These are phyloP conservation scores for Apophysomyces trapeziformis DNA, from an alignment of 371 early-diverging fungal genomes.

Conservation along the genomic window DNA sequence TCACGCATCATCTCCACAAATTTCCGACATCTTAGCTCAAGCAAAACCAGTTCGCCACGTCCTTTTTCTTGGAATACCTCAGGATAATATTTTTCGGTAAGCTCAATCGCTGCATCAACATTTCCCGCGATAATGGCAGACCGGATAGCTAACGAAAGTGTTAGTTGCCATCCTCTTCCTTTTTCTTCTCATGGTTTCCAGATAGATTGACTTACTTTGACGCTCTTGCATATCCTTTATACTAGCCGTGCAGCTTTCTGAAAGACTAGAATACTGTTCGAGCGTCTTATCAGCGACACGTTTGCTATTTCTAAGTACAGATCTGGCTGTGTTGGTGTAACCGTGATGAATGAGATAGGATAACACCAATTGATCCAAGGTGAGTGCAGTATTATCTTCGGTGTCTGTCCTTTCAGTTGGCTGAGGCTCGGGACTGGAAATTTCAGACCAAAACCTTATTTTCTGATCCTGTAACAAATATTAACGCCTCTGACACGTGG, in stretches of 20 bases:
- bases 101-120: constrained; percentile 70
- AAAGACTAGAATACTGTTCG: constrained; percentile 29
- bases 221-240: constrained; percentile 32
- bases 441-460: constrained; percentile 1
- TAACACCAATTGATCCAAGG: constrained; percentile 65
- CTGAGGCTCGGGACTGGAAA: neutral
- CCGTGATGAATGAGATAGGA: constrained; percentile 82
- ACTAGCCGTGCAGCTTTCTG: constrained; percentile 8
- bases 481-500: constrained; percentile 11
- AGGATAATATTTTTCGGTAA: constrained; percentile 67
- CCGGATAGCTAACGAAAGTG: constrained; percentile 58
- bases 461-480: constrained; percentile 1
- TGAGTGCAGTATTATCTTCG: neutral
- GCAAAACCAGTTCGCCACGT: constrained; percentile 51
- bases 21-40: constrained; percentile 79
- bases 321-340: constrained; percentile 69
- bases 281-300: constrained; percentile 26
- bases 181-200: neutral
- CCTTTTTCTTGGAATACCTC: constrained; percentile 58
- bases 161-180: neutral
- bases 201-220: constrained; percentile 23
- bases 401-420: neutral
- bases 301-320: constrained; percentile 49
- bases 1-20: constrained; percentile 81
- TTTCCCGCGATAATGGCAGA: constrained; percentile 67